Base-by-base conservation (phyloP, 768 basidiomycete species). In the Lactarius indigo region DNA sequence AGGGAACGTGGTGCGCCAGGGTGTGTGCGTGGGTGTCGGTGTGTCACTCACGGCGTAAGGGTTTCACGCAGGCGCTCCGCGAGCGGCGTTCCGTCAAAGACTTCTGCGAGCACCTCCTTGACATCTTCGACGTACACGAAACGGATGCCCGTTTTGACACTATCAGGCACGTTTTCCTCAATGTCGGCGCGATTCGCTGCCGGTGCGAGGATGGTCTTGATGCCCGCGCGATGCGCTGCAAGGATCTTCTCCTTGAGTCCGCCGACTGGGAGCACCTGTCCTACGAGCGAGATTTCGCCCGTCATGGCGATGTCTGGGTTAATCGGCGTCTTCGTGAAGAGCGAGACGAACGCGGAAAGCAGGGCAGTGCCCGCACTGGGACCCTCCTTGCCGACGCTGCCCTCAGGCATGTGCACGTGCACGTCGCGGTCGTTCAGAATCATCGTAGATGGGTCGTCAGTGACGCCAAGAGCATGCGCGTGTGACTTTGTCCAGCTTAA, bases 401-500 rank as follows among this genome's bases (percentile, higher is more conserved):
- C 94, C 75, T 94, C 94, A 0, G 95, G 94, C 96, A 97, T 98
- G 75, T 98, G 97, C 47, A 99, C 85, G 76, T 98, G 96, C 20
- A 98, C 83, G 72, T 98, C 95, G 47, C 86, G 83, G 73, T 96
- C 90, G 28, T 88, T 87, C 72, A 98, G 79, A 75, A 95, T 88
- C 74, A 91, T 88, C 63, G 92, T 90, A 7, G 84, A 85, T 0
- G 83, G 79, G 1, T 83, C 81, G 57, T 83, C 75, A 7, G 94
- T 95, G 73, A 98, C 91, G 4, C 95, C 94, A 13, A 98, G 84
- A 59, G 91, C 88, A 74, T 84, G 90, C 15, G 97, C 93, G 74
- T 98, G 92, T 10, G 88, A 81, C 75, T 95, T 96, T 47, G 96
- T 90, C 90, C 92, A 98, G 73, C 90, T 91, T 67, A 98, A 78